phyloP scores from a whole-genome alignment of 1,284 basidiomycete species.

The Xerocomus cyaneibrunnescens region DNA sequence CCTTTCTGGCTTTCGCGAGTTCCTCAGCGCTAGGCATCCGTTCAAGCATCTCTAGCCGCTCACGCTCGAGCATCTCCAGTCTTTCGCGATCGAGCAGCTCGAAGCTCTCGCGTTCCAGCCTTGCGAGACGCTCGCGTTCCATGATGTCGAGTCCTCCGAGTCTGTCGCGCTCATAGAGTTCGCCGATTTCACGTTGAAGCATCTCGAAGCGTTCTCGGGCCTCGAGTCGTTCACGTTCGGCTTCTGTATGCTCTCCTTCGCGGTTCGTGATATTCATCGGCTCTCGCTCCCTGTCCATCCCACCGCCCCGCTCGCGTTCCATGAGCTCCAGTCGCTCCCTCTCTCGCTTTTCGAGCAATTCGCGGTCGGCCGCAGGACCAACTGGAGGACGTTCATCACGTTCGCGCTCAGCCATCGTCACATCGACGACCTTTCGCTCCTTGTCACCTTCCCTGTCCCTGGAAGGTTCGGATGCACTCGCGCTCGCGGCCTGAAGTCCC shows the following conservation, averaged over 20 bases:
- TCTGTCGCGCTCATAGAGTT: constrained; percentile 33
- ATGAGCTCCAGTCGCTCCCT: constrained; percentile 23
- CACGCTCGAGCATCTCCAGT: constrained; percentile 31
- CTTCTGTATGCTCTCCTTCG: constrained; percentile 27
- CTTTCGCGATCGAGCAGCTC: constrained; percentile 33
- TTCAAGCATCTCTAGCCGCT: constrained; percentile 33
- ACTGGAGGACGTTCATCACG: constrained; percentile 21
- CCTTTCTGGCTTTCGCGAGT: constrained; percentile 31
- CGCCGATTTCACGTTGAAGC: constrained; percentile 29
- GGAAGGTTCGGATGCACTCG: constrained; percentile 7
- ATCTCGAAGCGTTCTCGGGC: constrained; percentile 30
- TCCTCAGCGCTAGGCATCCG: constrained; percentile 35
- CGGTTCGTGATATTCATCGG: constrained; percentile 11
- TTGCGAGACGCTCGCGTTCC: constrained; percentile 29
- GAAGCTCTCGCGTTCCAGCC: constrained; percentile 28
- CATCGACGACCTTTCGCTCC: constrained; percentile 24
- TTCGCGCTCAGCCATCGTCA: constrained; percentile 19
- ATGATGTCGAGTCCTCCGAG: constrained; percentile 28
- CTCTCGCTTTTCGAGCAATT: constrained; percentile 23
- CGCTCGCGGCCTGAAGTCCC: constrained; percentile 8
- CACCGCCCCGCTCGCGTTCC: constrained; percentile 22
- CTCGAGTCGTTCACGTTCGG: constrained; percentile 31
- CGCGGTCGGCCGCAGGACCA: constrained; percentile 19
- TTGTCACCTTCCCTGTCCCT: constrained; percentile 26
- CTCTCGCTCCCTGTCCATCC: constrained; percentile 25